These are phyloP conservation scores for Colletotrichum caudatum DNA, from an alignment of 2,329 filamentous ascomycete genomes.

Conservation along the genomic window DNA sequence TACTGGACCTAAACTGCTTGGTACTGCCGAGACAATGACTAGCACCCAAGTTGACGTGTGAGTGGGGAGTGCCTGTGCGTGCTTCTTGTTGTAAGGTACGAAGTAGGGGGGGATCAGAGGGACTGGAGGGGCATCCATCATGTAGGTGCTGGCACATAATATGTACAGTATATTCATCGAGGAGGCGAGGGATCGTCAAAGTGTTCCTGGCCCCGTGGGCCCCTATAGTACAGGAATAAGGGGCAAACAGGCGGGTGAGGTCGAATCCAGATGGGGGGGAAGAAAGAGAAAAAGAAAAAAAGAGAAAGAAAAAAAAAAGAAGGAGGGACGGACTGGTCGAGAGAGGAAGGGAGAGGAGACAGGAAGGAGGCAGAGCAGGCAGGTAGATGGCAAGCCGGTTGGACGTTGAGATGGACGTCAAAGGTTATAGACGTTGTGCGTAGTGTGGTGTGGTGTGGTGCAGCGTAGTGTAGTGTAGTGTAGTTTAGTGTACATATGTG, in stretches of 20 bases:
- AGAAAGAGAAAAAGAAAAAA: neutral
- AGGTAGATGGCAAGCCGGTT: slow-evolving; percentile 24
- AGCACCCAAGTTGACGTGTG: slow-evolving; percentile 28
- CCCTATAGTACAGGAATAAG: slow-evolving; percentile 3
- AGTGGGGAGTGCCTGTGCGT: slow-evolving; percentile 22
- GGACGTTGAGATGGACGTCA: slow-evolving; percentile 33
- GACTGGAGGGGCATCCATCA: slow-evolving; percentile 13
- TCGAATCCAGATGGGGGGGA: neutral
- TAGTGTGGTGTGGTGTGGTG: no score
- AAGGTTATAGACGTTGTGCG: slow-evolving; percentile 22
- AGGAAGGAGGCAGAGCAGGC: neutral
- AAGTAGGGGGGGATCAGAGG: neutral
- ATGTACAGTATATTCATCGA: neutral
- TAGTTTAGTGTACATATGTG: neutral
- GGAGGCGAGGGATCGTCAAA: slow-evolving; percentile 13
- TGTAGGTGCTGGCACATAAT: neutral
- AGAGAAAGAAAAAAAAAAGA: neutral
- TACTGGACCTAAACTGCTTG: no score
- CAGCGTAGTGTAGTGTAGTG: no score
- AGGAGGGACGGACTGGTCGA: neutral
- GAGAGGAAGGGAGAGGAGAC: slow-evolving; percentile 1
- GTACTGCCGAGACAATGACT: slow-evolving; percentile 35
- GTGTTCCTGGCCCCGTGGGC: slow-evolving; percentile 3
- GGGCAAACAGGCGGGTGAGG: neutral
- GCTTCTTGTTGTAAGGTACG: slow-evolving; percentile 1